Percentiles rank a stretch among this genome's conserved stretches.
phyloP scores from a whole-genome alignment of 2,329 filamentous ascomycete species.

The Tolypocladium ovalisporum region DNA sequence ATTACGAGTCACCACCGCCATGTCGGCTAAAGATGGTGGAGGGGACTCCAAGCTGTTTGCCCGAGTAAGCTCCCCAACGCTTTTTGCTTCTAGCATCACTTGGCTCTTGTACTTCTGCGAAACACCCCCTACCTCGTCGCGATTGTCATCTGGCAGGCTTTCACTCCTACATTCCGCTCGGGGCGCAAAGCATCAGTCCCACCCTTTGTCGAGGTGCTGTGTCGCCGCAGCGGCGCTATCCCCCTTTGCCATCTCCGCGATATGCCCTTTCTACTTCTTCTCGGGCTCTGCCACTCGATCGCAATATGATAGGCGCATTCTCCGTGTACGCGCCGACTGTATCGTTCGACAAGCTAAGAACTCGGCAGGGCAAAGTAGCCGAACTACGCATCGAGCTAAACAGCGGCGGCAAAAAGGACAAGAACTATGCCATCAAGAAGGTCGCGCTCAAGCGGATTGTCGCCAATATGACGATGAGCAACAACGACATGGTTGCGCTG shows the following conservation, averaged over 20 bases:
- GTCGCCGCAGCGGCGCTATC: neutral
- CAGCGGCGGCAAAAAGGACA: conserved; percentile 93
- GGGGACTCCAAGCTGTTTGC: conserved; percentile 99
- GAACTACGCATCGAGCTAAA: conserved; percentile 92
- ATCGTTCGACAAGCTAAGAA: conserved; percentile 38
- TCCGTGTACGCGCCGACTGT: conserved; percentile 40
- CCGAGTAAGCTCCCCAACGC: conserved; percentile 52
- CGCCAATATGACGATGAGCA: conserved; percentile 99
- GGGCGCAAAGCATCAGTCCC: neutral
- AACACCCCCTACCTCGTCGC: neutral
- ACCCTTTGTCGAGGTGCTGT: neutral
- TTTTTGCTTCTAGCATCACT: conserved; percentile 4
- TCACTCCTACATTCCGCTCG: neutral
- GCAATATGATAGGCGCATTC: conserved; percentile 31
- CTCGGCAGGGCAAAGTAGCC: conserved; percentile 89
- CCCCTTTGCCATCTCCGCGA: neutral
- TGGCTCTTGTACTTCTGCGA: neutral
- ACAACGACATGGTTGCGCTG: conserved; percentile 97
- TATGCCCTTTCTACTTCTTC: neutral
- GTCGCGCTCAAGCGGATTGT: conserved; percentile 99
- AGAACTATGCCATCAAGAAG: conserved; percentile 91
- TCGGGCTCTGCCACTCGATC: neutral
- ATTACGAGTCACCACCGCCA: conserved; percentile 20
- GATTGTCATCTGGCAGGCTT: neutral
- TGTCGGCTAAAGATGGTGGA: conserved; percentile 50